Conservation (phyloP, 345 rosid species). For the Salix viminalis region DNA sequence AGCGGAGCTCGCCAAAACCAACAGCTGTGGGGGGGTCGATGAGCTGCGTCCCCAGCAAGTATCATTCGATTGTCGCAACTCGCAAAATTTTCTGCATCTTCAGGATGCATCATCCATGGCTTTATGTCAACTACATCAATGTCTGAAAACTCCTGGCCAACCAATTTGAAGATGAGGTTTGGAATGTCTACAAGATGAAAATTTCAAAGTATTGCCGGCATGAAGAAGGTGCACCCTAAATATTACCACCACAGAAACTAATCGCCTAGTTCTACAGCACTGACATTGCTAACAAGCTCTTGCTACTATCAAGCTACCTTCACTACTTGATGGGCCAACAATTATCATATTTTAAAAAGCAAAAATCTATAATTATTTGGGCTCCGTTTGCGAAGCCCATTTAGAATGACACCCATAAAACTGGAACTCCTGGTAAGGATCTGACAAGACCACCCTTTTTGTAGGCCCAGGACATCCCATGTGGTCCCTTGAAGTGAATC, state of each 20-base stretch:
- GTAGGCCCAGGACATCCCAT: background rate
- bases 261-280: constrained; percentile 2
- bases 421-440: background rate
- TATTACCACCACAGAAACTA: background rate
- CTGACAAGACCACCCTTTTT: background rate
- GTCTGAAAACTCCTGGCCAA: constrained; percentile 81
- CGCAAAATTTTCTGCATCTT: constrained; percentile 76
- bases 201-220: constrained; percentile 27
- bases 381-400: background rate
- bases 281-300: background rate
- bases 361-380: background rate
- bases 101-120: constrained; percentile 99
- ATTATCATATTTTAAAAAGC: too few relatives aligned
- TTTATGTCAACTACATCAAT: constrained; percentile 68
- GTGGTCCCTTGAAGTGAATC: background rate
- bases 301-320: background rate
- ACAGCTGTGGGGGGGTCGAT: constrained; percentile 93
- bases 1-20: constrained; percentile 73
- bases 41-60: constrained; percentile 96
- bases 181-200: constrained; percentile 69
- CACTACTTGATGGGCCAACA: too few relatives aligned
- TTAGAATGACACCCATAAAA: background rate
- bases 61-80: constrained; percentile 54
- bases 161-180: constrained; percentile 68
- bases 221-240: constrained; percentile 7